Conservation (phyloP, 169 alveolate genomes). For the Perkinsus olseni region DNA sequence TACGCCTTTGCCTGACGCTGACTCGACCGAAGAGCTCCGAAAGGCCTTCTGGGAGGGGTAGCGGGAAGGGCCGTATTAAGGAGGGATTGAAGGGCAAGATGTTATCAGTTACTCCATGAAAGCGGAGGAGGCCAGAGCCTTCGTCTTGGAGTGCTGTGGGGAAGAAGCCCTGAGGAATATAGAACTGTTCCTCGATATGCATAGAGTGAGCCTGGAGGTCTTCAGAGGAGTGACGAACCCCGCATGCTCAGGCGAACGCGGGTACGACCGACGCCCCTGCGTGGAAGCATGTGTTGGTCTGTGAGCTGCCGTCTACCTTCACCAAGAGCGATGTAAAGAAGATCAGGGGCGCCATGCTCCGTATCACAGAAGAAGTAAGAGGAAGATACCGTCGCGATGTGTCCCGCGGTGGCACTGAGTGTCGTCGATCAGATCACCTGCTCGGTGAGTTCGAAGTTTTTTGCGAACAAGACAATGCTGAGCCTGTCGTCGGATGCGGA, state of each 20-base stretch:
- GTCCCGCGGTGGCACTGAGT: no score
- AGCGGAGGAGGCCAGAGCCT: no score
- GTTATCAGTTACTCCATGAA: no score
- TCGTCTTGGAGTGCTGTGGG: no score
- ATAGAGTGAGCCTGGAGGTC: background rate
- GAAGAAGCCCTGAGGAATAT: no score
- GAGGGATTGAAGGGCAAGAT: no score
- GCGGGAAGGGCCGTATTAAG: no score
- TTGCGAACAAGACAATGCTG: background rate
- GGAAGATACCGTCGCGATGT: no score
- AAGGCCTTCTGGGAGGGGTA: background rate
- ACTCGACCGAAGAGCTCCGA: background rate
- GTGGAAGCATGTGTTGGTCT: background rate
- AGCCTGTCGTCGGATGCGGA: background rate
- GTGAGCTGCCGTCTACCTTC: background rate
- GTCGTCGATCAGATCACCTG: background rate
- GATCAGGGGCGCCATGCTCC: background rate
- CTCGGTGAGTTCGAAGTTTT: background rate
- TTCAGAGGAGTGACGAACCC: background rate
- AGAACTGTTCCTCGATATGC: background rate
- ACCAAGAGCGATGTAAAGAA: background rate
- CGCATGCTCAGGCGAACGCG: background rate
- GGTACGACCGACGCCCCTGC: background rate
- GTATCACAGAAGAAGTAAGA: background rate
- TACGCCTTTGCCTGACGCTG: background rate